Percentiles rank a stretch among this genome's conserved stretches.
Conservation (phyloP, 2,329 filamentous ascomycete genomes). For the Chaetomium strumarium region DNA sequence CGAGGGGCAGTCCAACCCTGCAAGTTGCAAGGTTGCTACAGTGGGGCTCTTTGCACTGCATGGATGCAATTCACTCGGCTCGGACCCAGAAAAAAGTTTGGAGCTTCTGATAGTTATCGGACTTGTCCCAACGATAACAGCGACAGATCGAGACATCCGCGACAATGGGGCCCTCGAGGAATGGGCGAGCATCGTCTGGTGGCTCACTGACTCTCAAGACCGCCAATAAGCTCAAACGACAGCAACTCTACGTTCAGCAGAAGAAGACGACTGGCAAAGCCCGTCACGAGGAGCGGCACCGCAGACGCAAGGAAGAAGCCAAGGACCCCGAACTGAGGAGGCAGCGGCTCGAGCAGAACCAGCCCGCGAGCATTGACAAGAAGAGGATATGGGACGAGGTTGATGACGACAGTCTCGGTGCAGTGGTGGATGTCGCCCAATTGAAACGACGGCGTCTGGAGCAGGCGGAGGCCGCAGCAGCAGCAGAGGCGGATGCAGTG, state of each 20-base stretch:
- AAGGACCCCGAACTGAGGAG: constrained; percentile 71
- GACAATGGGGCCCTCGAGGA: constrained; percentile 22
- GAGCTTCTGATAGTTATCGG: constrained; percentile 7
- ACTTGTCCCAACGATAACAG: too few species aligned
- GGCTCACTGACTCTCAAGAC: constrained; percentile 36
- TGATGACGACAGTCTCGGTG: constrained; percentile 50
- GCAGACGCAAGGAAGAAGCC: constrained; percentile 76
- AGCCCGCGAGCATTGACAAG: constrained; percentile 74
- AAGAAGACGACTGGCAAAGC: constrained; percentile 71
- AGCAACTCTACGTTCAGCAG: constrained; percentile 70
- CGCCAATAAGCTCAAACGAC: constrained; percentile 71
- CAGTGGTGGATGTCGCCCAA: constrained; percentile 53
- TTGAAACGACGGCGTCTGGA: constrained; percentile 51
- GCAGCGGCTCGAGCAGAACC: constrained; percentile 69
- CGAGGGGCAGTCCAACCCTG: constrained; percentile 12
- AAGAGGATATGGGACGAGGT: constrained; percentile 88
- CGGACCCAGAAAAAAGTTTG: constrained; percentile 8
- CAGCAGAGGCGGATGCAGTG: constrained; percentile 35
- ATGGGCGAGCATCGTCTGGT: constrained; percentile 22
- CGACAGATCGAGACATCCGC: constrained; percentile 3
- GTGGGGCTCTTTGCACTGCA: constrained; percentile 6
- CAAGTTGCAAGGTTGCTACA: not conserved
- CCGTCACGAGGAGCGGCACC: constrained; percentile 70
- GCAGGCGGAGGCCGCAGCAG: constrained; percentile 41
- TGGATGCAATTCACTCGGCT: not conserved